phyloP scores from a whole-genome alignment of 805 yeast genomes.

The Wickerhamomyces queroliae region DNA sequence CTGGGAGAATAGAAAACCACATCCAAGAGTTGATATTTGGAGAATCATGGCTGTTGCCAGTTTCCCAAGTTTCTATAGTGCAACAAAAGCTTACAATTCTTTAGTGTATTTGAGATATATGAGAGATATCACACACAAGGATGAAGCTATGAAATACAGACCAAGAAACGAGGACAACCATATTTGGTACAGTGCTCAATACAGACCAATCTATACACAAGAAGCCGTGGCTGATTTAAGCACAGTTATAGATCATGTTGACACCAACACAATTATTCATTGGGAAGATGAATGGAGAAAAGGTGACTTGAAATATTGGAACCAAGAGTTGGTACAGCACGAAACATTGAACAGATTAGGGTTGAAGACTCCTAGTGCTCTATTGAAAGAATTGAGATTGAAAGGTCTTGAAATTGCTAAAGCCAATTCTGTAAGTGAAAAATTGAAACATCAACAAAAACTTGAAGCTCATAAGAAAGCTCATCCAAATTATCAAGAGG shows the following conservation, averaged over 20 bases:
- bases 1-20: slow-evolving; percentile 84
- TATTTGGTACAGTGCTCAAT: slow-evolving; percentile 83
- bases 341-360: slow-evolving; percentile 44
- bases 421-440: slow-evolving; percentile 9
- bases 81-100: slow-evolving; percentile 69
- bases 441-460: not conserved
- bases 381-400: slow-evolving; percentile 51
- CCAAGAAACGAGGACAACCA: slow-evolving; percentile 71
- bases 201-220: slow-evolving; percentile 83
- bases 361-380: slow-evolving; percentile 62
- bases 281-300: slow-evolving; percentile 91
- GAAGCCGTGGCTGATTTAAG: slow-evolving; percentile 86
- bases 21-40: slow-evolving; percentile 83
- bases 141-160: slow-evolving; percentile 63
- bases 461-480: not conserved
- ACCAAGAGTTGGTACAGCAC: slow-evolving; percentile 51
- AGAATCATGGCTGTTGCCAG: slow-evolving; percentile 80
- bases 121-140: slow-evolving; percentile 57
- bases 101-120: slow-evolving; percentile 67
- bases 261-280: slow-evolving; percentile 36
- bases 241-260: slow-evolving; percentile 60
- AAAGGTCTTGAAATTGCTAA: slow-evolving; percentile 10
- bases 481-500: not conserved
- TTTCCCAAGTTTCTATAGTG: slow-evolving; percentile 51
- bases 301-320: slow-evolving; percentile 78